Evolutionary conservation across 2,329 filamentous ascomycete species (phyloP).

Genomic region (Colletotrichum magnum): DNA sequence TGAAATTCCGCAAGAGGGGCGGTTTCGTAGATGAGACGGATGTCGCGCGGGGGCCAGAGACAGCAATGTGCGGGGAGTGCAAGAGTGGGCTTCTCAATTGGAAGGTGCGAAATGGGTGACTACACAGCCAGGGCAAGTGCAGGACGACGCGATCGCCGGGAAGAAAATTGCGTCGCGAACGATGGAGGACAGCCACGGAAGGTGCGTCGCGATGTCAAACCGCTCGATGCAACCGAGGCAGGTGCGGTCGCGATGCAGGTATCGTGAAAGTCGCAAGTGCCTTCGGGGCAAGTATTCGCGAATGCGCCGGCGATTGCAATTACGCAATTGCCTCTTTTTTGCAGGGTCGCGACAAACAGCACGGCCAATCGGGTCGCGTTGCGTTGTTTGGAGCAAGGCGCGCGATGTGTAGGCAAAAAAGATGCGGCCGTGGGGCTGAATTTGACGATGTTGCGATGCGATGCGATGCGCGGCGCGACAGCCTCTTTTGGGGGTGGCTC

Average conservation of each 20-base stretch:
- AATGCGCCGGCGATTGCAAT: slow-evolving; percentile 15
- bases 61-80: not conserved
- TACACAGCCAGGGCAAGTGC: not conserved
- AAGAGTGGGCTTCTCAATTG: not conserved
- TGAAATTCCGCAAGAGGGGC: not conserved
- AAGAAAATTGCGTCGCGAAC: slow-evolving; percentile 17
- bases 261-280: not conserved
- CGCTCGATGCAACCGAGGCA: slow-evolving; percentile 12
- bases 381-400: slow-evolving; percentile 14
- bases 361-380: slow-evolving; percentile 34
- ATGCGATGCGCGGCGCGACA: slow-evolving; percentile 10
- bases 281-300: slow-evolving; percentile 2
- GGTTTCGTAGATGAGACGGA: not conserved
- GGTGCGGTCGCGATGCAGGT: slow-evolving; percentile 12
- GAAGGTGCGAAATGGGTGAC: not conserved
- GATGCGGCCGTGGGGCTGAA: not conserved
- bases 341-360: slow-evolving; percentile 8
- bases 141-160: slow-evolving; percentile 5
- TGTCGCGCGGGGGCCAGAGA: not conserved
- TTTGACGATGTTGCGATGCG: slow-evolving; percentile 13
- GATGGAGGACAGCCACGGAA: slow-evolving; percentile 10
- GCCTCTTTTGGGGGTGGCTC: slow-evolving; percentile 8
- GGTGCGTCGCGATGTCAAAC: slow-evolving; percentile 22
- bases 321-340: slow-evolving; percentile 13
- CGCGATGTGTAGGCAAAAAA: slow-evolving; percentile 7